phyloP scores from a whole-genome alignment of 2,329 filamentous ascomycete species.

The Microdochium paspali region DNA sequence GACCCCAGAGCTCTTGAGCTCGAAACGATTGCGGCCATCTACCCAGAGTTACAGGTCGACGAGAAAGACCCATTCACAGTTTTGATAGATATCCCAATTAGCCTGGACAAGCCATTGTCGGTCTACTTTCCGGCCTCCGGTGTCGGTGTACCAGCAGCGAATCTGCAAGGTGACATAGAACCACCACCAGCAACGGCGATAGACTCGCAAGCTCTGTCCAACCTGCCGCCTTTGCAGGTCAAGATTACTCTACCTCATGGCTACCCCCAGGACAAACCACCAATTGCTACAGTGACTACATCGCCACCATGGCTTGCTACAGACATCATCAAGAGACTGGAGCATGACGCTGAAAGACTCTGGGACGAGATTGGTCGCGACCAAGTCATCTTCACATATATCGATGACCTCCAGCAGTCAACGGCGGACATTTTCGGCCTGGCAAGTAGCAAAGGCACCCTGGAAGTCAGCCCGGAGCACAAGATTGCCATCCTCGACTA shows the following conservation, averaged over 20 bases:
- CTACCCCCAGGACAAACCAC: constrained; percentile 47
- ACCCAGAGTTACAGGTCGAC: constrained; percentile 49
- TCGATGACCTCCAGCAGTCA: constrained; percentile 52
- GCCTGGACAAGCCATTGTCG: constrained; percentile 41
- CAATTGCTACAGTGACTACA: constrained; percentile 40
- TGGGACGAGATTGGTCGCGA: constrained; percentile 56
- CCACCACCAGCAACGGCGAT: constrained; percentile 6
- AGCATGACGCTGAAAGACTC: constrained; percentile 38
- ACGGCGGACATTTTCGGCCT: constrained; percentile 53
- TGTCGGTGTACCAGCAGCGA: constrained; percentile 18
- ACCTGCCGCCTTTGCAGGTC: constrained; percentile 49
- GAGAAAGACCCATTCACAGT: constrained; percentile 36
- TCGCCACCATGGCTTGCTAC: constrained; percentile 47
- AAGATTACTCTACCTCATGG: constrained; percentile 43
- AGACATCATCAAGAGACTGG: constrained; percentile 36
- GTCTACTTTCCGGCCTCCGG: constrained; percentile 45
- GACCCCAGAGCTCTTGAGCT: constrained; percentile 50
- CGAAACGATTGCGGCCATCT: constrained; percentile 53
- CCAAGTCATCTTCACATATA: constrained; percentile 51
- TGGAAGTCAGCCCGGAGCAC: constrained; percentile 44
- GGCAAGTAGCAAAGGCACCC: constrained; percentile 32
- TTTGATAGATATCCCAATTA: constrained; percentile 47
- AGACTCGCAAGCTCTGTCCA: constrained; percentile 39
- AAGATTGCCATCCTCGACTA: constrained; percentile 70
- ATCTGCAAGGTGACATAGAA: constrained; percentile 5